Percentiles rank a stretch among this genome's conserved stretches.
phyloP scores from a whole-genome alignment of 176 grass and related monocot genomes.

The Ensete ventricosum region DNA sequence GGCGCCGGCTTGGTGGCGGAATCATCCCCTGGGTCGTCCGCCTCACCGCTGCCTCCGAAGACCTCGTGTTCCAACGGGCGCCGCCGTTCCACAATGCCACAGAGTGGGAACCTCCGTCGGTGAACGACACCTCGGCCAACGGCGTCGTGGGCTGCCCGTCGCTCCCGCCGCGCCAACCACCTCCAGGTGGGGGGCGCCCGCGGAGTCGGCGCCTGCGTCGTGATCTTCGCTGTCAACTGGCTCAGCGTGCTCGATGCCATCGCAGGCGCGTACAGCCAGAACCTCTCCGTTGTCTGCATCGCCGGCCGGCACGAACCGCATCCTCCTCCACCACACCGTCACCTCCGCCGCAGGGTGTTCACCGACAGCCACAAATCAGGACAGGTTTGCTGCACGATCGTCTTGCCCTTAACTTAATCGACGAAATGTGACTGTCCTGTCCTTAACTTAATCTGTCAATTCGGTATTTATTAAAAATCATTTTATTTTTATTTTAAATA shows the following conservation, averaged over 20 bases:
- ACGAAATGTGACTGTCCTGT: too few species aligned
- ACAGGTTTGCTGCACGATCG: too few species aligned
- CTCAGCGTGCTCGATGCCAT: constrained; percentile 63
- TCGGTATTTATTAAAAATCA: too few species aligned
- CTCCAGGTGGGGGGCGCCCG: constrained; percentile 36
- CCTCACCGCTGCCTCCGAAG: neutral
- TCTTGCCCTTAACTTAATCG: too few species aligned
- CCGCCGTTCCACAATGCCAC: too few species aligned
- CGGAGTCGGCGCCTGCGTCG: constrained; percentile 39
- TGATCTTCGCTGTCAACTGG: constrained; percentile 57
- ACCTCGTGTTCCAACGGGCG: neutral
- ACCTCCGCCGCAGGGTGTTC: too few species aligned
- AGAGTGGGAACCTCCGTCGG: neutral
- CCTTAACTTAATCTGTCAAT: too few species aligned
- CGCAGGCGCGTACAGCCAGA: constrained; percentile 55
- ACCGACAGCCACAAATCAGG: too few species aligned
- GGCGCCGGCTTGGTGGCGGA: neutral
- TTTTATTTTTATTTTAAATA: too few species aligned
- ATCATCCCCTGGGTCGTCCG: constrained; percentile 11
- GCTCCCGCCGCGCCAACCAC: neutral
- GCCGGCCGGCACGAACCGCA: constrained; percentile 47
- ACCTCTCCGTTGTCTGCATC: constrained; percentile 49
- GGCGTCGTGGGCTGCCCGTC: neutral
- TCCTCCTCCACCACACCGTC: constrained; percentile 56
- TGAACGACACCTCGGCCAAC: neutral